Evolutionary conservation across 1,284 basidiomycete genomes (phyloP).

Genomic region (Boletellus dicymbophilus): DNA sequence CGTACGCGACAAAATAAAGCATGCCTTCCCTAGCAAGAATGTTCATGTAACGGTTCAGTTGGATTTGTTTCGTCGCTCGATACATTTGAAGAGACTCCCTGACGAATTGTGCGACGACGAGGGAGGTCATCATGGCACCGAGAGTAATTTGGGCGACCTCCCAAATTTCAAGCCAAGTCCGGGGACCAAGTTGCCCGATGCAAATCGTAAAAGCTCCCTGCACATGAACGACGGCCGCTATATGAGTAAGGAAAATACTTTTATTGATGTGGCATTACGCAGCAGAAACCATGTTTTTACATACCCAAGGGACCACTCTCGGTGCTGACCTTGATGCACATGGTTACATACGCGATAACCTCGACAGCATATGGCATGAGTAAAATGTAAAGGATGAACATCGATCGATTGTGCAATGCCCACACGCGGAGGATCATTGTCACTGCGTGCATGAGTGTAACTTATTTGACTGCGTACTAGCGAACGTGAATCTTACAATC

Average conservation of each 20-base stretch:
- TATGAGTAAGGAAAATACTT: not conserved
- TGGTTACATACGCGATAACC: not conserved
- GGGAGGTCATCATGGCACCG: not conserved
- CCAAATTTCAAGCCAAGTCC: not conserved
- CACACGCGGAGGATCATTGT: conserved; percentile 13
- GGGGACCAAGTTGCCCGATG: not conserved
- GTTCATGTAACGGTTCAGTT: not conserved
- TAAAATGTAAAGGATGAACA: conserved; percentile 3
- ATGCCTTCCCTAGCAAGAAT: not conserved
- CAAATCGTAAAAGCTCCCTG: no score
- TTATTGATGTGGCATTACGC: not conserved
- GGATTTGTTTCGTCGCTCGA: not conserved
- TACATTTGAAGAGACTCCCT: not conserved
- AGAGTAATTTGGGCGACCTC: not conserved
- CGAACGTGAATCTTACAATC: conserved; percentile 3
- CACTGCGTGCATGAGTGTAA: not conserved
- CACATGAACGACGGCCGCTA: not conserved
- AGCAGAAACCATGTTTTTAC: not conserved
- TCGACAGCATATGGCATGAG: not conserved
- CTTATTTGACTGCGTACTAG: not conserved
- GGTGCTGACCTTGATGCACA: not conserved
- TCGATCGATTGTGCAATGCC: conserved; percentile 7
- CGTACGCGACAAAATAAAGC: not conserved
- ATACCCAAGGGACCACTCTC: not conserved
- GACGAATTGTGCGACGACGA: not conserved